Conservation (phyloP, 768 basidiomycete species). For the Lepiota venenata region DNA sequence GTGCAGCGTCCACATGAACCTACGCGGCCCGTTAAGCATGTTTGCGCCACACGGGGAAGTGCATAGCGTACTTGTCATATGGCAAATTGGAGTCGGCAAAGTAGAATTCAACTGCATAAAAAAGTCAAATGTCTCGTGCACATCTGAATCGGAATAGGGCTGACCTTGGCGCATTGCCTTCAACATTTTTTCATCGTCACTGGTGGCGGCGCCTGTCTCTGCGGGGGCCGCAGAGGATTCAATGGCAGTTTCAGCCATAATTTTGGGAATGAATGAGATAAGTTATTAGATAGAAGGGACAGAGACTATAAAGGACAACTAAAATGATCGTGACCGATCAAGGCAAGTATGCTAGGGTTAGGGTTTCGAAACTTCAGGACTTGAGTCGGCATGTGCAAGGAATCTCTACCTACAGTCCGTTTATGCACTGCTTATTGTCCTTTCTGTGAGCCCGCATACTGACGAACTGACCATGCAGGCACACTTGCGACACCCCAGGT, state of each 20-base stretch:
- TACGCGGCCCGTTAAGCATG: constrained; percentile 22
- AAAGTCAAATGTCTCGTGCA: neutral
- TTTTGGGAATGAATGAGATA: constrained; percentile 18
- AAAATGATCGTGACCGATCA: constrained; percentile 1
- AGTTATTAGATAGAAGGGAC: constrained; percentile 12
- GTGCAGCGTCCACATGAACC: constrained; percentile 95
- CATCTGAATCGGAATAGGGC: constrained; percentile 15
- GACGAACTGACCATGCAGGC: no score
- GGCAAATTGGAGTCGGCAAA: constrained; percentile 97
- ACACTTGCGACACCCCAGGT: no score
- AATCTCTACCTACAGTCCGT: no score
- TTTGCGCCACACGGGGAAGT: neutral
- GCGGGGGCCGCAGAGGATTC: constrained; percentile 17
- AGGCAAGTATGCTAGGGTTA: neutral
- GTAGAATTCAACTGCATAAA: constrained; percentile 82
- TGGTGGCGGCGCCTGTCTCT: constrained; percentile 13
- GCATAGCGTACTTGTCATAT: constrained; percentile 64
- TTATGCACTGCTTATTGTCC: no score
- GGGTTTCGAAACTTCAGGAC: neutral
- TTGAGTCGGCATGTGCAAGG: no score
- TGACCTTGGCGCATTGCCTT: constrained; percentile 56
- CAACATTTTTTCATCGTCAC: constrained; percentile 34
- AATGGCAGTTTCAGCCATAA: constrained; percentile 24
- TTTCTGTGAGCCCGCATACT: no score
- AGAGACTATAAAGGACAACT: constrained; percentile 3